Base-by-base conservation (phyloP, 257 asterid species). In the Pogostemon cablin region DNA sequence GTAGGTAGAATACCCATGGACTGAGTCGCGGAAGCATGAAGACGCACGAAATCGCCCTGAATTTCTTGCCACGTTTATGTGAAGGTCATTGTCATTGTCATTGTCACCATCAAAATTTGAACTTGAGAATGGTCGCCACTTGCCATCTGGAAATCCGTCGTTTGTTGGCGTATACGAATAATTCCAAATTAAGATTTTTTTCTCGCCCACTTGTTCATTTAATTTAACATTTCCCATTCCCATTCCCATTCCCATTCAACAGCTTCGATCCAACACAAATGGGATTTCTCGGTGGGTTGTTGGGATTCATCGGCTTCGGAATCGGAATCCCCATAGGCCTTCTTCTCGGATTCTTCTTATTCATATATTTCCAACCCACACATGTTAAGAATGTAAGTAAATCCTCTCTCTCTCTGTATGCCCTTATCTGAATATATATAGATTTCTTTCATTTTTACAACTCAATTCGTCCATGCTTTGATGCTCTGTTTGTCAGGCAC, bases 281-380 rank as follows among this genome's bases (percentile, higher is more conserved):
- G 97, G 91, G 84, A n/a, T 77, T 89, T 68, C 25, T 83, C 7
- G 84, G 81, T 4, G 63, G 75, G 71, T 65, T 90, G 1, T 15
- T 88, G 79, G 86, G 71, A 43, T 43, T 82, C 11, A 15, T 84
- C 5, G 97, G 97, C 11, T 86, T 88, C 54, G 86, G 83, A 48
- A 65, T 88, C 49, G 96, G 96, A 73, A 67, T 87, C 4, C 83
- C 86, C 0, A 35, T 85, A 0, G 97, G 97, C 42, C 74, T 88
- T 64, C 3, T 85, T 73, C 9, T 87, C 67, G 97, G 97, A 11
- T 88, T 76, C 75, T 78, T 85, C 68, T 7, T 84, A 9, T 91
- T 91, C 83, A 79, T 88, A 20, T 75, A 77, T 78, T 85, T 75
- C 7, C 75, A 74, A 55, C 79, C 85, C 40, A 72, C 43, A 41